Percentiles rank a stretch among this genome's conserved stretches.
Conservation (phyloP, 345 rosid species). For the Corchorus olitorius region DNA sequence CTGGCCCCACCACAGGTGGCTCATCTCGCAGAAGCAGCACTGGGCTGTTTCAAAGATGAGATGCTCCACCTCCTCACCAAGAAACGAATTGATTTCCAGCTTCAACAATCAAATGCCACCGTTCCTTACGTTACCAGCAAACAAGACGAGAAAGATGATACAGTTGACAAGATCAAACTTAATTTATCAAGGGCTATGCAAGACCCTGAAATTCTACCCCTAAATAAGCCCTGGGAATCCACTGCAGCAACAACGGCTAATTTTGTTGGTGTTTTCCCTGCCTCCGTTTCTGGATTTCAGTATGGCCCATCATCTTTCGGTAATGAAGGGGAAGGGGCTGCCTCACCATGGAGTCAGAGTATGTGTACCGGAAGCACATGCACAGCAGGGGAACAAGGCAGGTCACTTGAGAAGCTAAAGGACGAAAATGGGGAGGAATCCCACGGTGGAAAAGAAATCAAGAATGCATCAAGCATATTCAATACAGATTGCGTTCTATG, state of each 20-base stretch:
- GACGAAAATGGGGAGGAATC: conserved; percentile 58
- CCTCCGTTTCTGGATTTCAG: conserved; percentile 36
- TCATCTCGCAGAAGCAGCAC: conserved; percentile 94
- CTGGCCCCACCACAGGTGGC: conserved; percentile 91
- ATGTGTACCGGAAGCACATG: conserved; percentile 56
- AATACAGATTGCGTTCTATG: conserved; percentile 75
- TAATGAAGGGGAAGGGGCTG: conserved; percentile 57
- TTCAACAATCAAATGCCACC: conserved; percentile 45
- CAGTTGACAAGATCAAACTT: conserved; percentile 64
- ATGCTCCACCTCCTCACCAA: conserved; percentile 97
- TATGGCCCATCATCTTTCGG: conserved; percentile 47
- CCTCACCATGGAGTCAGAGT: conserved; percentile 64
- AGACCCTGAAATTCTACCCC: conserved; percentile 48
- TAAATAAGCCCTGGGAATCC: conserved; percentile 47
- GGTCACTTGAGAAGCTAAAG: conserved; percentile 32
- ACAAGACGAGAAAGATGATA: conserved; percentile 50
- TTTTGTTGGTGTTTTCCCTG: conserved; percentile 40
- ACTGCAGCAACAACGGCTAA: conserved; percentile 28
- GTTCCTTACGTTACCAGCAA: conserved; percentile 39
- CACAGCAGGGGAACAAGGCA: conserved; percentile 49
- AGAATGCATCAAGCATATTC: conserved; percentile 54
- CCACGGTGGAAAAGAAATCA: conserved; percentile 49
- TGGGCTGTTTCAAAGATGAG: conserved; percentile 97
- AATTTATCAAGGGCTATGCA: conserved; percentile 61
- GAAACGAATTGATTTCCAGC: conserved; percentile 82